Conservation (phyloP, 257 asterid species). For the Plantago major region DNA sequence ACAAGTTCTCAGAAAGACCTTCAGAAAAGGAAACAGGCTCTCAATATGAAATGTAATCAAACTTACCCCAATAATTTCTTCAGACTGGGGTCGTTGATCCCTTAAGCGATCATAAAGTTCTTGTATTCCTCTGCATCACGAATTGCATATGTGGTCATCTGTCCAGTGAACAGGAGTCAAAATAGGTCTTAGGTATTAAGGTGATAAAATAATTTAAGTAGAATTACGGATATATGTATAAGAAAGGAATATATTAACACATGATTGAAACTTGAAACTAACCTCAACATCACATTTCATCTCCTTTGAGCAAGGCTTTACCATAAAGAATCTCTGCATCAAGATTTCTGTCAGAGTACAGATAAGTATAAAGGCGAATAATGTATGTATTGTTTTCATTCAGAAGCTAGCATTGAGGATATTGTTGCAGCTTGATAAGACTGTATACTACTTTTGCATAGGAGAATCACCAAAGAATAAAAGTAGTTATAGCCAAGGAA, state of each 20-base stretch:
- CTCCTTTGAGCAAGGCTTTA: slow-evolving; percentile 96
- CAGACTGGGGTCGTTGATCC: slow-evolving; percentile 94
- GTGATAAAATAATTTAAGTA: neutral
- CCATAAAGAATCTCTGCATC: slow-evolving; percentile 91
- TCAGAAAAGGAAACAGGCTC: neutral
- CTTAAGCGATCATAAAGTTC: slow-evolving; percentile 91
- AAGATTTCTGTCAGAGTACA: slow-evolving; percentile 27
- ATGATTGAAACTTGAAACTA: slow-evolving; percentile 18
- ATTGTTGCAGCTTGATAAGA: slow-evolving; percentile 1
- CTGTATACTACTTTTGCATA: slow-evolving; percentile 6
- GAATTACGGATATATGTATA: neutral
- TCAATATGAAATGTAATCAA: slow-evolving; percentile 9
- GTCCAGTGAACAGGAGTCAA: slow-evolving; percentile 20
- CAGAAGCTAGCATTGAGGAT: slow-evolving; percentile 14
- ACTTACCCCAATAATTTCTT: slow-evolving; percentile 92
- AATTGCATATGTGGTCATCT: slow-evolving; percentile 84
- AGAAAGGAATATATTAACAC: neutral
- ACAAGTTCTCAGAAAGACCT: neutral
- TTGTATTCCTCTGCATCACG: slow-evolving; percentile 97
- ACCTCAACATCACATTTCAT: slow-evolving; percentile 99
- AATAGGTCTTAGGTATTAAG: neutral
- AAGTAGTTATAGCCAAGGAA: neutral
- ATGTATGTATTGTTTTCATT: slow-evolving; percentile 5
- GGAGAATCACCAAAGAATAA: neutral
- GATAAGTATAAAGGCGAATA: slow-evolving; percentile 17